Conservation (phyloP, 2,329 filamentous ascomycete genomes). For the Aspergillus ochraceus region DNA sequence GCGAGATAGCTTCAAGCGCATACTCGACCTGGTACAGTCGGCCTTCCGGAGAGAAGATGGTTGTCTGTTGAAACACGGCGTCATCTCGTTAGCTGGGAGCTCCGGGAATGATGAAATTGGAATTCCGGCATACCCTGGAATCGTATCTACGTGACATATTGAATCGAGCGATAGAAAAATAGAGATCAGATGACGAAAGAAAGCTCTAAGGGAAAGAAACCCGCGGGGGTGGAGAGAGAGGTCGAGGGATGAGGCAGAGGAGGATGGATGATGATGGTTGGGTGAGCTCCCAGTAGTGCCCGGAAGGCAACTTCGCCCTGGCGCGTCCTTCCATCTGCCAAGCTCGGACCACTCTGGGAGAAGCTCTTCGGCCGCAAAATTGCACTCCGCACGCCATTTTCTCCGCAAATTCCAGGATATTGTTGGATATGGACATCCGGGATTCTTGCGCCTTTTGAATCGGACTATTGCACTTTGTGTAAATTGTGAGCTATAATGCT, state of each 20-base stretch:
- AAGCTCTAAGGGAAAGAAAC: background rate
- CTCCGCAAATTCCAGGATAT: background rate
- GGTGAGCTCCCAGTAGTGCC: constrained; percentile 33
- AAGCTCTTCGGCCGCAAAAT: constrained; percentile 20
- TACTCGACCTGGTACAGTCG: constrained; percentile 99
- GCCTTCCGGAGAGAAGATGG: constrained; percentile 99
- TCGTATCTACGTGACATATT: constrained; percentile 96
- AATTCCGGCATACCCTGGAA: constrained; percentile 71
- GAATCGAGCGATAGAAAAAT: constrained; percentile 23
- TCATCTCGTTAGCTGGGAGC: constrained; percentile 38
- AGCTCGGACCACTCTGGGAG: constrained; percentile 37
- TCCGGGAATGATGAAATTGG: constrained; percentile 23
- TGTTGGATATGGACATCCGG: background rate
- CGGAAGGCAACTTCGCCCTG: constrained; percentile 41
- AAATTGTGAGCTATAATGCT: constrained; percentile 54
- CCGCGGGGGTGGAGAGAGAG: constrained; percentile 1
- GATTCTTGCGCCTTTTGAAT: background rate
- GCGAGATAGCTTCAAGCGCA: constrained; percentile 96
- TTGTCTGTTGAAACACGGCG: constrained; percentile 66
- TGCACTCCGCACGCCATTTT: constrained; percentile 2
- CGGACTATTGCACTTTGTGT: background rate
- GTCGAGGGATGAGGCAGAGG: constrained; percentile 15
- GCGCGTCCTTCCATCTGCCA: constrained; percentile 40
- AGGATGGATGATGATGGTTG: constrained; percentile 20
- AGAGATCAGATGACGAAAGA: constrained; percentile 8